A percentile compares a stretch with the other conserved stretches of the same genome.
Evolutionary conservation across 2,329 filamentous ascomycete species (phyloP).

Genomic region (Chaetothyriales sp.): DNA sequence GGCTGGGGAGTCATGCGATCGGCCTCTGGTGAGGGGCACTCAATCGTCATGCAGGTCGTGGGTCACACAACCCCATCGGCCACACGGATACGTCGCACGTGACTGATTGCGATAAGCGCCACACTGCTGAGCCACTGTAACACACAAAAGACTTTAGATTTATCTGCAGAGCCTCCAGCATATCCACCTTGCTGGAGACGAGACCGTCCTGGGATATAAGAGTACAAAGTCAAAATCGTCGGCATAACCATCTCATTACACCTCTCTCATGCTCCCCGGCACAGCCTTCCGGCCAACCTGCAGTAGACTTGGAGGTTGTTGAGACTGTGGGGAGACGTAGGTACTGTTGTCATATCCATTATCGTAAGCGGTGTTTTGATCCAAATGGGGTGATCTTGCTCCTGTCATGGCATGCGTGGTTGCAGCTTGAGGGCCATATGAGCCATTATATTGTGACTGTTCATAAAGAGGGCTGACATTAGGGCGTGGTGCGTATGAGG

Average conservation of each 20-base stretch:
- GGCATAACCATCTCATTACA: constrained; percentile 12
- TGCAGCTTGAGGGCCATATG: not conserved
- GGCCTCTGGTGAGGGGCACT: not conserved
- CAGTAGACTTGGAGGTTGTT: constrained; percentile 26
- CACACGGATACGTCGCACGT: not conserved
- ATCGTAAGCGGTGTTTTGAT: not conserved
- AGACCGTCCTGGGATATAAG: not conserved
- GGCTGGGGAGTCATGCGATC: not conserved
- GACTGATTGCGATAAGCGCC: not conserved
- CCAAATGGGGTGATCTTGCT: not conserved
- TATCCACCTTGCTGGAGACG: too few species aligned
- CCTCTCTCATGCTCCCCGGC: constrained; percentile 22
- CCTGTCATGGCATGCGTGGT: not conserved
- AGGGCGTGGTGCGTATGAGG: not conserved
- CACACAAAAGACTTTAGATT: not conserved
- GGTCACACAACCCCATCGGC: not conserved
- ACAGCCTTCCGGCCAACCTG: constrained; percentile 26
- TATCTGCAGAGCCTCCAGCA: not conserved
- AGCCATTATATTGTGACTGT: constrained; percentile 1
- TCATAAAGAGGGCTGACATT: not conserved
- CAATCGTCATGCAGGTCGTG: not conserved
- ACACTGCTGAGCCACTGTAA: not conserved
- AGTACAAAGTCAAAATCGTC: not conserved
- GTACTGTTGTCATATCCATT: not conserved
- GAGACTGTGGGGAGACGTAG: not conserved